These are phyloP conservation scores for Yamadazyma atmosphaerica DNA, from an alignment of 1,139 yeast species.

Conservation along the genomic window DNA sequence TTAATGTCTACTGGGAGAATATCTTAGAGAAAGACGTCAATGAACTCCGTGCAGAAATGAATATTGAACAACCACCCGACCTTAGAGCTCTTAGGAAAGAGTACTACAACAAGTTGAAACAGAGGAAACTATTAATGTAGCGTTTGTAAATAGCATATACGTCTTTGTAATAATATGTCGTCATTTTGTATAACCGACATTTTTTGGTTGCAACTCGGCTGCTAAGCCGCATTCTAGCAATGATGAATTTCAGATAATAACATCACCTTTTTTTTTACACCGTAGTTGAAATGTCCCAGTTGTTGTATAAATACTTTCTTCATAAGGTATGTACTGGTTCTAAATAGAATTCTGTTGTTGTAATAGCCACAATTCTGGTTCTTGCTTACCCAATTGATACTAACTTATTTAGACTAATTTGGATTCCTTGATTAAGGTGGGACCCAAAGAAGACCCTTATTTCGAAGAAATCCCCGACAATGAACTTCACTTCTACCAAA, in stretches of 20 bases:
- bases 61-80: constrained; percentile 75
- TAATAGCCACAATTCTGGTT: too few relatives aligned
- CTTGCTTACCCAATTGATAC: too few relatives aligned
- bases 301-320: constrained; percentile 34
- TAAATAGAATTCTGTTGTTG: neutral
- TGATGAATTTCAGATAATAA: neutral
- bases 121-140: constrained; percentile 16
- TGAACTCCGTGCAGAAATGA: constrained; percentile 70
- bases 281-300: constrained; percentile 19
- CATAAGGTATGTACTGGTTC: constrained; percentile 34
- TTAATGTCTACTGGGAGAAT: constrained; percentile 94
- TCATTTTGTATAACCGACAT: neutral
- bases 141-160: too few relatives aligned
- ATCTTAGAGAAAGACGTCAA: constrained; percentile 69
- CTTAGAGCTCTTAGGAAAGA: constrained; percentile 61
- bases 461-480: constrained; percentile 49
- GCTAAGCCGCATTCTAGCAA: constrained; percentile 7
- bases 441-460: constrained; percentile 44
- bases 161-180: too few relatives aligned
- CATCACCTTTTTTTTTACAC: neutral
- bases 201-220: neutral
- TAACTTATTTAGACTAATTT: constrained; percentile 38
- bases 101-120: constrained; percentile 33
- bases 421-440: constrained; percentile 34
- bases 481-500: constrained; percentile 46